phyloP scores from a whole-genome alignment of 2,329 filamentous ascomycete genomes.

The Boeremia exigua region DNA sequence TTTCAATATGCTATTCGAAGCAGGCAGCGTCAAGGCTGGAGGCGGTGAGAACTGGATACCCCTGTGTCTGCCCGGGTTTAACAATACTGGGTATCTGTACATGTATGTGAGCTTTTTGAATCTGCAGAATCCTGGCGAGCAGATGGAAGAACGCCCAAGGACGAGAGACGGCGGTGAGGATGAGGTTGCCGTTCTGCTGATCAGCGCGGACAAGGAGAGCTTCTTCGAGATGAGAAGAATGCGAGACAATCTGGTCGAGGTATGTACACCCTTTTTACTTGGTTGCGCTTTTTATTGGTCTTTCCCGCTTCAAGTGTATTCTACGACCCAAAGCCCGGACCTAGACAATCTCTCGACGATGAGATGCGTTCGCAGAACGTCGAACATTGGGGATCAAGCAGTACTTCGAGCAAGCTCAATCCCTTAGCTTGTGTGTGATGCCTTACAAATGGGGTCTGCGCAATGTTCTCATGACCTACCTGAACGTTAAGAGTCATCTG shows the following conservation, averaged over 20 bases:
- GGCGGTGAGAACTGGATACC: slow-evolving; percentile 99
- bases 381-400: not conserved
- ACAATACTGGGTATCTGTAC: slow-evolving; percentile 94
- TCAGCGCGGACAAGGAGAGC: slow-evolving; percentile 89
- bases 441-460: not conserved
- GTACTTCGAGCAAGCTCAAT: not conserved
- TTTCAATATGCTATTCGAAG: slow-evolving; percentile 99
- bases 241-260: slow-evolving; percentile 65
- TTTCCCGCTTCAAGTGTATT: not conserved
- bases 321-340: not conserved
- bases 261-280: slow-evolving; percentile 40
- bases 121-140: slow-evolving; percentile 56
- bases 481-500: slow-evolving; percentile 7
- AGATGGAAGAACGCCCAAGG: slow-evolving; percentile 49
- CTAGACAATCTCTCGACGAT: not conserved
- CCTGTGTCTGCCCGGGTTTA: slow-evolving; percentile 93
- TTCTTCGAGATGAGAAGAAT: slow-evolving; percentile 87
- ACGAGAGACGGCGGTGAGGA: slow-evolving; percentile 61
- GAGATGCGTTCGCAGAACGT: not conserved
- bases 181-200: slow-evolving; percentile 85
- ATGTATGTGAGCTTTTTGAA: slow-evolving; percentile 99
- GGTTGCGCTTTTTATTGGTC: not conserved
- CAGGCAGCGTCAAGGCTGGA: slow-evolving; percentile 86
- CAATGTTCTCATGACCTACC: not conserved
- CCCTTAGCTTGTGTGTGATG: not conserved